Base-by-base conservation (phyloP, 257 asterid genomes). In the Avicennia marina region DNA sequence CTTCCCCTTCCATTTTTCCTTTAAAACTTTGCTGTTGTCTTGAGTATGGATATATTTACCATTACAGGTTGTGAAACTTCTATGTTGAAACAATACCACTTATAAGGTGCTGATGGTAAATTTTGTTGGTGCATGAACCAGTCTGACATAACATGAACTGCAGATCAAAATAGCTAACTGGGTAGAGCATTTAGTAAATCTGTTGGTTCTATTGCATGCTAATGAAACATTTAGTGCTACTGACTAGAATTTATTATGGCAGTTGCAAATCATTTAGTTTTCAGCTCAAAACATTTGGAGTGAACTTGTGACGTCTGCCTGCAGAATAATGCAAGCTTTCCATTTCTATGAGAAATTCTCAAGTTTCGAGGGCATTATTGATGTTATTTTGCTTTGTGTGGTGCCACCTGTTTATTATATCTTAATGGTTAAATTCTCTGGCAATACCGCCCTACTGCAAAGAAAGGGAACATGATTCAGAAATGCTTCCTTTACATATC, bases 181-280 rank as follows among this genome's bases (percentile, higher is more conserved):
- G 41, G 49, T 53, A 53, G 34, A 42, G 29, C 36, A 44, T 50
- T 46, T 51, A 31, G 43, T 62, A 38, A 24, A 36, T 62, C 21
- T 19, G 45, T 27, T 40, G 65, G 65, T 46, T 38, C n/a, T n/a
- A n/a, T n/a, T n/a, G n/a, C n/a, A n/a, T n/a, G n/a, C n/a, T n/a
- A n/a, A n/a, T n/a, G n/a, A n/a, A n/a, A n/a, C n/a, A n/a, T n/a
- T n/a, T n/a, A n/a, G n/a, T n/a, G n/a, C n/a, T n/a, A n/a, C 2
- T 54, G 36, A 12, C 17, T 7, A 60, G 38, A 25, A 39, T 18
- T 45, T 22, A 20, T 20, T 21, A 36, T 39, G 29, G 58, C 19
- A 48, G 13, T 48, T 40, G 11, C 26, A 64, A 24, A n/a, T n/a
- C 20, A 8, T 29, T 7, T 21, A 22, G 31, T 20, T 42, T 26